These are phyloP conservation scores for Lagenidium sp. DNA, from an alignment of 352 stramenopile genomes.

Conservation along the genomic window DNA sequence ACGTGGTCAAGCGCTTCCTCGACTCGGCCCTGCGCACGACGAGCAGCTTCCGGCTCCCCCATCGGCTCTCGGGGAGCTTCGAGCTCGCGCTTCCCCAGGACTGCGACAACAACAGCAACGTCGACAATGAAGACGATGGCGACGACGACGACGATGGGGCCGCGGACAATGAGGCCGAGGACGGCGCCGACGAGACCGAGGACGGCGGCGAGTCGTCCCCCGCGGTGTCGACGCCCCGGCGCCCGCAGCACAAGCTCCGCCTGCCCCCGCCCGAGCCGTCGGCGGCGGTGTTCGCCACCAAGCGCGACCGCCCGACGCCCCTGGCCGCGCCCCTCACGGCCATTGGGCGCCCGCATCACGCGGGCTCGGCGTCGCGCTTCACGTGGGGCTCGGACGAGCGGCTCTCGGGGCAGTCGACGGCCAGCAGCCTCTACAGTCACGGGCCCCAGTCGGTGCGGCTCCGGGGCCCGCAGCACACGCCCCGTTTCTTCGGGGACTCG, in stretches of 20 bases:
- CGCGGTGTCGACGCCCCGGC: background rate
- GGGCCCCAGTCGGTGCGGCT: constrained; percentile 1
- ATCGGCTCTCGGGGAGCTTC: constrained; percentile 10
- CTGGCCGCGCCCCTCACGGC: constrained; percentile 7
- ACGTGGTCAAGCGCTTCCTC: constrained; percentile 60
- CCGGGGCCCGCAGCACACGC: background rate
- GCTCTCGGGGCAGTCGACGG: background rate
- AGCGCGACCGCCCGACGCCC: background rate
- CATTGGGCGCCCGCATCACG: constrained; percentile 1
- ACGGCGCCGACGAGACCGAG: background rate
- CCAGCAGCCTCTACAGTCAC: background rate
- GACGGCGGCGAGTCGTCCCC: background rate
- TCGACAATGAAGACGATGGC: background rate
- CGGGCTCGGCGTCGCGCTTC: constrained; percentile 6
- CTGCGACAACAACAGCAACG: constrained; percentile 18
- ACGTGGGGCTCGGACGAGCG: constrained; percentile 4
- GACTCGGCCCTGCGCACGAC: constrained; percentile 48
- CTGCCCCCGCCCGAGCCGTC: too few species aligned
- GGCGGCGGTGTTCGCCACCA: too few species aligned
- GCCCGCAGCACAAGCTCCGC: too few species aligned
- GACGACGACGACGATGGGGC: background rate
- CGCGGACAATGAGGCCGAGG: constrained; percentile 1
- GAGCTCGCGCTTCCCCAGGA: constrained; percentile 10
- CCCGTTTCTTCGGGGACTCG: constrained; percentile 13
- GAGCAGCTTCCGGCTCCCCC: constrained; percentile 19